Base-by-base conservation (phyloP, 768 basidiomycete species). In the Hortiboletus campestris region DNA sequence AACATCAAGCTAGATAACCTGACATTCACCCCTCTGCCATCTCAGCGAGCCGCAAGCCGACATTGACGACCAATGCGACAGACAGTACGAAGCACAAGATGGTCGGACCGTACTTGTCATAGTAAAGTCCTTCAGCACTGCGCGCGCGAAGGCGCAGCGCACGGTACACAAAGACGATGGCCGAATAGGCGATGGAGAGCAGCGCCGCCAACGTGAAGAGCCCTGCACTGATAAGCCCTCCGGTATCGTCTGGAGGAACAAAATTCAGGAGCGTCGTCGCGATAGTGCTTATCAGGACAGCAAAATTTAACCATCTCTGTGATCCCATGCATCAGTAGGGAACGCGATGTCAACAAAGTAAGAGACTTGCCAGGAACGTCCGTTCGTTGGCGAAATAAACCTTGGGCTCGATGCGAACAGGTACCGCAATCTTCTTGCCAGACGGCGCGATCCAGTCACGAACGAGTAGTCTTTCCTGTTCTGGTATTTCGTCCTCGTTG, bases 391-490 rank as follows among this genome's bases (percentile, higher is more conserved):
- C 97, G 69, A 98, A 99, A 68, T 95, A 96, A 4, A 97, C 94
- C 75, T 99, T 99, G 29, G 97, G 97, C 71, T 99, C 97, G 45
- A 99, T 83, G 51, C 97, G 83, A n/a, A 99, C 89, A 25, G 96
- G 94, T 3, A 98, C 84, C 0, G 94, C 84, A 54, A 99, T 95
- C 60, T 82, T 80, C 77, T 98, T 98, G 12, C 95, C 95, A 40
- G 79, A 74, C 0, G 91, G 89, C 1, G 95, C 96, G 25, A 69
- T 76, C 86, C 88, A 91, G 55, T 83, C 81, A 52, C 86, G 78
- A 49, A 80, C 82, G 45, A 89, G 67, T 16, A 87, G 68, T 57
- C 84, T 79, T 59, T 86, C 84, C 20, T 82, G 78, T 54, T 66
- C 71, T 12, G 65, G 67, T 51, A 71, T 67, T 22, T 67, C 63